Evolutionary conservation across 2,329 filamentous ascomycete genomes (phyloP), one percentile per base, ranked within the genome.

Genomic region (Exophiala aquamarina): DNA sequence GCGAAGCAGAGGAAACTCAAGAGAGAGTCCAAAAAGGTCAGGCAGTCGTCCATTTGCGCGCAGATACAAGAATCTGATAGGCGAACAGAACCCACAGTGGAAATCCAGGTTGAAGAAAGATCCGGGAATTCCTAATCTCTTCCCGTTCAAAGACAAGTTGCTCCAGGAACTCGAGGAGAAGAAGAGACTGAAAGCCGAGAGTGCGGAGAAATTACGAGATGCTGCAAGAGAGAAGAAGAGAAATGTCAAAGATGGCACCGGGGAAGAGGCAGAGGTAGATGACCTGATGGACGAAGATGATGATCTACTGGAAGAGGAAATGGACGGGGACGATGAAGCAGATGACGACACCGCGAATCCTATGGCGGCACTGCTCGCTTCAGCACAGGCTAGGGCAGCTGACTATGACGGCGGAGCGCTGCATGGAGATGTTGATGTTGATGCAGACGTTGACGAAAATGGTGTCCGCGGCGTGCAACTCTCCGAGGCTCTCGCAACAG

Each of bases 91-190:
- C 69, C 92, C 93, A 26, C 83, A 95, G 88, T 97, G 93, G 90
- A 83, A 87, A 60, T 91, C 89, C 50, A 88, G 90, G 68, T 68
- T 95, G 59, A 97, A 96, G 81, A 98, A 97, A 75, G 93, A 98
- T 63, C 93, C 92, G 18, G 93, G 93, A 39, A 96, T 98, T 54
- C 93, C 93, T 32, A 98, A 97, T 65, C 73, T 96, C 28, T 98
- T 96, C 73, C 93, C 93, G 1, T 96, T 93, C 78, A 98, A 98
- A 75, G 91, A 96, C 68, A 91, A 87, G 76, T 81, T 98, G 20
- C 79, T 98, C 26, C 83, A 91, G 49, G 90, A 98, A 70, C 94
- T 98, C 60, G 93, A 98, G 72, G 89, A 95, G 71, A 86, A 82
- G 61, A 86, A 86, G 64, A 74, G 85, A 58, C 75, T 81, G 67